These are phyloP conservation scores for Candida sp. DNA, from an alignment of 1,139 yeast genomes.

Conservation along the genomic window DNA sequence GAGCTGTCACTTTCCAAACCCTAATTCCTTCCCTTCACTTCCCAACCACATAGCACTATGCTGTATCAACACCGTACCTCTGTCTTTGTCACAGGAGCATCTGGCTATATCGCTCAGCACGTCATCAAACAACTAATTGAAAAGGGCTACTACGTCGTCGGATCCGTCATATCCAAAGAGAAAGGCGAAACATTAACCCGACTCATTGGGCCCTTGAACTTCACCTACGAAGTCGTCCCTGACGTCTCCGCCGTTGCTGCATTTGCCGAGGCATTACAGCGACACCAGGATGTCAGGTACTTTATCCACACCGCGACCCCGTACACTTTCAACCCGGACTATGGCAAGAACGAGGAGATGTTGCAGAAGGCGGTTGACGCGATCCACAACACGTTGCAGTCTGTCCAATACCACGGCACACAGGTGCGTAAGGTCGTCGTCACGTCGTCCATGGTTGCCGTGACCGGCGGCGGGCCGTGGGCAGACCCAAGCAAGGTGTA, in stretches of 20 bases:
- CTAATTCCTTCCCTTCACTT: no score
- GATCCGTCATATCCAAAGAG: constrained; percentile 26
- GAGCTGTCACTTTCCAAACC: no score
- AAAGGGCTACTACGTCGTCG: constrained; percentile 26
- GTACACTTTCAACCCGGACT: constrained; percentile 20
- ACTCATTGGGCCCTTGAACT: constrained; percentile 31
- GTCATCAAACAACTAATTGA: constrained; percentile 26
- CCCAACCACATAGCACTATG: neutral
- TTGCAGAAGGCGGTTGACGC: constrained; percentile 37
- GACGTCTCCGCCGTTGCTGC: constrained; percentile 54
- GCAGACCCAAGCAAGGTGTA: constrained; percentile 9
- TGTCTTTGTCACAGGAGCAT: constrained; percentile 58
- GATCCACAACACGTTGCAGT: constrained; percentile 28
- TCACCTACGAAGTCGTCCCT: constrained; percentile 46
- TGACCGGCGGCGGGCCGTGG: constrained; percentile 15
- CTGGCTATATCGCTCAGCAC: constrained; percentile 56
- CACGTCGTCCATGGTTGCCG: constrained; percentile 34
- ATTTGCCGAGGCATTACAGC: constrained; percentile 52
- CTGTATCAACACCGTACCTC: constrained; percentile 5
- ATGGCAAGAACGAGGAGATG: constrained; percentile 28
- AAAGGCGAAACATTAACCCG: constrained; percentile 32
- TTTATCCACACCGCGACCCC: constrained; percentile 53
- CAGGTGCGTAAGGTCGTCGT: constrained; percentile 28
- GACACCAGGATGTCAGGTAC: constrained; percentile 50
- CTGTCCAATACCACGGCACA: constrained; percentile 25